Evolutionary conservation across 306 rosid species (phyloP).

Genomic region (Cicer yamashitae): DNA sequence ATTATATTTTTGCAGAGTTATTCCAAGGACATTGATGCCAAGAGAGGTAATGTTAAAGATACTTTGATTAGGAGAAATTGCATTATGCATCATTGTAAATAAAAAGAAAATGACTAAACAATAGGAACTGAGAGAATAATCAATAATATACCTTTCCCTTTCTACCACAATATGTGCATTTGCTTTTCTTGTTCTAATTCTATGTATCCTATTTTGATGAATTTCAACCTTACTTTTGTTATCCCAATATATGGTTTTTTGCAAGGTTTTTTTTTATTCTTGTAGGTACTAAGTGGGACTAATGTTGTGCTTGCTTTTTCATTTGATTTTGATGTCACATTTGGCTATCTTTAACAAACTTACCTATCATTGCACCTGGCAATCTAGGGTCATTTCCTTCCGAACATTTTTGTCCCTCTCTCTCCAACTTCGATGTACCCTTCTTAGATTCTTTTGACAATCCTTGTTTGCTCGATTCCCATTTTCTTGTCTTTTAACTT

Average conservation of each 20-base stretch:
- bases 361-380: constrained; percentile 52
- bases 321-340: constrained; percentile 30
- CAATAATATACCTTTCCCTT: constrained; percentile 31
- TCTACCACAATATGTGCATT: constrained; percentile 11
- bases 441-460: constrained; percentile 44
- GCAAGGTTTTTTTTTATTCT: not conserved
- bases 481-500: constrained; percentile 2
- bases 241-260: constrained; percentile 48
- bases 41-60: constrained; percentile 76
- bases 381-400: constrained; percentile 50
- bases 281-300: constrained; percentile 28
- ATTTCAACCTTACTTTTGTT: constrained; percentile 63
- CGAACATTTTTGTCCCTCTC: constrained; percentile 52
- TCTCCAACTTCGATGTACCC: constrained; percentile 32
- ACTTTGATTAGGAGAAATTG: constrained; percentile 44
- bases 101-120: constrained; percentile 54
- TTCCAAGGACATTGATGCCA: constrained; percentile 95
- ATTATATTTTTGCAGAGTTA: constrained; percentile 70
- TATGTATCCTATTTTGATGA: constrained; percentile 43
- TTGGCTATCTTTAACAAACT: constrained; percentile 3
- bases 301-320: constrained; percentile 37
- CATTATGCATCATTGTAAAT: constrained; percentile 22
- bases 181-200: constrained; percentile 24
- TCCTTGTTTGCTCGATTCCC: constrained; percentile 5
- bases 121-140: constrained; percentile 49